phyloP scores from a whole-genome alignment of 2,329 filamentous ascomycete genomes.

The Hymenoscyphus fraxineus region DNA sequence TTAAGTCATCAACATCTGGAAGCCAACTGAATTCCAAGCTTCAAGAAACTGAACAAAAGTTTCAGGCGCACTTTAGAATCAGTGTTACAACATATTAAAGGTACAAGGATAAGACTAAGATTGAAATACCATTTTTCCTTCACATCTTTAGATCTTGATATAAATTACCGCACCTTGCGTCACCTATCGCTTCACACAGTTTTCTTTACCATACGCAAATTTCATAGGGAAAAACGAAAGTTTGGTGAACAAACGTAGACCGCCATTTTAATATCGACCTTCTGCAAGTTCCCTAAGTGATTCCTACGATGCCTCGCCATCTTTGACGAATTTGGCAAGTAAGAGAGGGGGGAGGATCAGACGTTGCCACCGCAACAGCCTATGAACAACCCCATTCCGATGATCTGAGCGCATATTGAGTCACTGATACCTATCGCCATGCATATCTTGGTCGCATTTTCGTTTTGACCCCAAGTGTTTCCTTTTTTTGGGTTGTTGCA shows the following conservation, averaged over 20 bases:
- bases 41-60: background rate
- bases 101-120: background rate
- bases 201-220: background rate
- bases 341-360: constrained; percentile 5
- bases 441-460: constrained; percentile 17
- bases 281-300: background rate
- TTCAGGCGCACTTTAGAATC: background rate
- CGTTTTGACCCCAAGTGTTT: constrained; percentile 4
- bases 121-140: background rate
- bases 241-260: constrained; percentile 9
- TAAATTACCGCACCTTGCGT: background rate
- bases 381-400: constrained; percentile 11
- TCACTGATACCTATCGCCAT: constrained; percentile 14
- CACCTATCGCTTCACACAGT: background rate
- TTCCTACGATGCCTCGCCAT: background rate
- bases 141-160: background rate
- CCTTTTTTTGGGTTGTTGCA: constrained; percentile 5
- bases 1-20: background rate
- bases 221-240: background rate
- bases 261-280: constrained; percentile 4
- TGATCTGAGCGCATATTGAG: constrained; percentile 11
- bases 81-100: background rate
- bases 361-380: constrained; percentile 14
- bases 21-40: background rate
- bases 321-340: background rate